Evolutionary conservation across 2,329 filamentous ascomycete genomes (phyloP).

Genomic region (Aspergillus sp.): DNA sequence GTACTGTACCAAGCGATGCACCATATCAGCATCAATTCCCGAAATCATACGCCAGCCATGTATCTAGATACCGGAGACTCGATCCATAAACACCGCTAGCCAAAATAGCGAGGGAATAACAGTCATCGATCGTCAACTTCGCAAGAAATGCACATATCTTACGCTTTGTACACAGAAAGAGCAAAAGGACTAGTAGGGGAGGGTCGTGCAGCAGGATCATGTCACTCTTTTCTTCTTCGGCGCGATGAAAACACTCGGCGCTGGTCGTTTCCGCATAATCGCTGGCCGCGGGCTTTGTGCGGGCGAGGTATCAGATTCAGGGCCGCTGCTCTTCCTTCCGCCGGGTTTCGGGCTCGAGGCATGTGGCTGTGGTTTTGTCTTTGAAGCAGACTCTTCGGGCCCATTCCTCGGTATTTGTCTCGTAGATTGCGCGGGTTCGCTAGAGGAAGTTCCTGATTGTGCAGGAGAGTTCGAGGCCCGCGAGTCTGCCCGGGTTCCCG

Average conservation of each 20-base stretch:
- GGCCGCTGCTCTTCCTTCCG: too few relatives aligned
- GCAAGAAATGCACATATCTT: too few relatives aligned
- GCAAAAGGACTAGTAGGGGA: background rate
- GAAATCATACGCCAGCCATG: too few relatives aligned
- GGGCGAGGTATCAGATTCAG: slow-evolving; percentile 7
- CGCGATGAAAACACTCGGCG: slow-evolving; percentile 23
- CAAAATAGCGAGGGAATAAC: background rate
- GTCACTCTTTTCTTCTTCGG: slow-evolving; percentile 20
- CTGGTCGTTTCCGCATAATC: slow-evolving; percentile 20
- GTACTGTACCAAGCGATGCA: too few relatives aligned
- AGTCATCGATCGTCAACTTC: background rate
- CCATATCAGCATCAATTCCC: too few relatives aligned
- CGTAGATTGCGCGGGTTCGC: too few relatives aligned
- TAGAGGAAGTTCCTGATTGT: too few relatives aligned
- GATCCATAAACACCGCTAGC: slow-evolving; percentile 2
- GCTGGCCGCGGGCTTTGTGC: slow-evolving; percentile 10
- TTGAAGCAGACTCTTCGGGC: too few relatives aligned
- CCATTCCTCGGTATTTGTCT: too few relatives aligned
- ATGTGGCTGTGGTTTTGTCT: slow-evolving; percentile 1
- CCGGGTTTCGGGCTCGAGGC: too few relatives aligned
- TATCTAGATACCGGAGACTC: too few relatives aligned
- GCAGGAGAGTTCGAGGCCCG: background rate
- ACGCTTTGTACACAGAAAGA: background rate
- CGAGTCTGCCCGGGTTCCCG: background rate
- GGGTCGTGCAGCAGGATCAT: slow-evolving; percentile 5